phyloP scores from a whole-genome alignment of 352 stramenopile species.

The Pythium guiyangense region DNA sequence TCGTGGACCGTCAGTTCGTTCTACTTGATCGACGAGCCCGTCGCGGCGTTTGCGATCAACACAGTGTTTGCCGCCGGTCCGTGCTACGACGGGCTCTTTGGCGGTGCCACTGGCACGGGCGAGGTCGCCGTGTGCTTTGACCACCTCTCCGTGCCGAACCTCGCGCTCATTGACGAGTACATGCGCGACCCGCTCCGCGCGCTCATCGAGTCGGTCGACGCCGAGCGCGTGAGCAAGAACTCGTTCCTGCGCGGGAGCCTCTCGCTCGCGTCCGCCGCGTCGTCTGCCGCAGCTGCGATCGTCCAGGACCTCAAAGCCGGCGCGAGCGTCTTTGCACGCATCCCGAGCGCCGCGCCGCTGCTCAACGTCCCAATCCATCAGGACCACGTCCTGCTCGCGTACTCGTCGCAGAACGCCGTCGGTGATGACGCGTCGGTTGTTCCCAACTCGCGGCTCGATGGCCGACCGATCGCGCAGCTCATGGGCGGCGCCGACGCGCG shows the following conservation, averaged over 20 bases:
- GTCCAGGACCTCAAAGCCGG: constrained; percentile 65
- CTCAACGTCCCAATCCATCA: constrained; percentile 41
- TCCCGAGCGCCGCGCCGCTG: constrained; percentile 43
- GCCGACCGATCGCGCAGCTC: constrained; percentile 49
- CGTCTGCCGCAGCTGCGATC: constrained; percentile 55
- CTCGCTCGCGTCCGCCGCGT: constrained; percentile 54
- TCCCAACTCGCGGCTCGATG: constrained; percentile 45
- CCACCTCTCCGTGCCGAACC: constrained; percentile 37
- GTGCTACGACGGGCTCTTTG: constrained; percentile 53
- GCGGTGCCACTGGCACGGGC: constrained; percentile 36
- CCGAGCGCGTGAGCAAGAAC: constrained; percentile 43
- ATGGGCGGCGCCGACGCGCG: constrained; percentile 35
- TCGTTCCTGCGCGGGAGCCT: constrained; percentile 43
- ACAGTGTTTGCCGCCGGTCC: constrained; percentile 49
- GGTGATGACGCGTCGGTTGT: constrained; percentile 36
- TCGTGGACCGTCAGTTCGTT: constrained; percentile 54
- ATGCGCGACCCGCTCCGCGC: constrained; percentile 59
- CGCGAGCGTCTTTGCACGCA: constrained; percentile 44
- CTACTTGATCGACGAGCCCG: constrained; percentile 57
- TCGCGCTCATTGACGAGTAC: constrained; percentile 56
- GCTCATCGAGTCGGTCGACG: constrained; percentile 67
- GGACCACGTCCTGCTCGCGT: constrained; percentile 52
- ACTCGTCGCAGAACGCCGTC: constrained; percentile 33
- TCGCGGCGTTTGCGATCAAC: constrained; percentile 47
- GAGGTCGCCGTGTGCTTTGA: constrained; percentile 50